These are phyloP conservation scores for Phytophthora idaei DNA, from an alignment of 352 stramenopile species.

Conservation along the genomic window DNA sequence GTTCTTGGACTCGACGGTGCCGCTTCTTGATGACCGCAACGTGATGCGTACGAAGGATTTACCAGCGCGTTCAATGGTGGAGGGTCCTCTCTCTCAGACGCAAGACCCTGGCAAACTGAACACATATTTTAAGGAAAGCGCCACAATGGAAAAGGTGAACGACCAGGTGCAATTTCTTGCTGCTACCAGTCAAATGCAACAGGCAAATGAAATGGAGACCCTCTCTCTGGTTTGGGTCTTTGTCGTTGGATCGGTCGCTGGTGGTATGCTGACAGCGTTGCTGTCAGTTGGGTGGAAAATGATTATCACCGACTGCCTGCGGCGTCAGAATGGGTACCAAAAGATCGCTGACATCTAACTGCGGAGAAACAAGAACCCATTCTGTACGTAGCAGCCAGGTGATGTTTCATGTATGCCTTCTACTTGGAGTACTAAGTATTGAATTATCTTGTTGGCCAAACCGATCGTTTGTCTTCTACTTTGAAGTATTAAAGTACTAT, in stretches of 20 bases:
- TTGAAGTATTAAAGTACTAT: no score
- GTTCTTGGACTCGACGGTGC: slow-evolving; percentile 62
- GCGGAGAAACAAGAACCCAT: no score
- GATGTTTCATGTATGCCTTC: no score
- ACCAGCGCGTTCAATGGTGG: slow-evolving; percentile 52
- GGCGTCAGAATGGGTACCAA: slow-evolving; percentile 28
- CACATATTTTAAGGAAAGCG: background rate
- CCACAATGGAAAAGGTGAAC: background rate
- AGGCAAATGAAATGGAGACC: slow-evolving; percentile 9
- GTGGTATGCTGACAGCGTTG: slow-evolving; percentile 31
- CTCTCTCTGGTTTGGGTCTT: slow-evolving; percentile 23
- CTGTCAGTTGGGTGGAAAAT: slow-evolving; percentile 35
- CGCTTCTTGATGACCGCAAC: slow-evolving; percentile 49
- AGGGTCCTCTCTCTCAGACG: slow-evolving; percentile 34
- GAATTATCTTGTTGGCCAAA: no score
- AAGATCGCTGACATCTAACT: slow-evolving; percentile 29
- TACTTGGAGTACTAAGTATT: no score
- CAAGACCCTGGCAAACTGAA: slow-evolving; percentile 6
- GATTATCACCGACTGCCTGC: slow-evolving; percentile 30
- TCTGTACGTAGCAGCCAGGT: no score
- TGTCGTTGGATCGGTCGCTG: slow-evolving; percentile 28
- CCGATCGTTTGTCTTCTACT: no score
- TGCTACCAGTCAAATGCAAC: slow-evolving; percentile 24
- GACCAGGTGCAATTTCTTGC: slow-evolving; percentile 23
- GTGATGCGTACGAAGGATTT: slow-evolving; percentile 59